These are phyloP conservation scores for Cyclotella choctawhatcheeana DNA, from an alignment of 108 stramenopile genomes.

Conservation along the genomic window DNA sequence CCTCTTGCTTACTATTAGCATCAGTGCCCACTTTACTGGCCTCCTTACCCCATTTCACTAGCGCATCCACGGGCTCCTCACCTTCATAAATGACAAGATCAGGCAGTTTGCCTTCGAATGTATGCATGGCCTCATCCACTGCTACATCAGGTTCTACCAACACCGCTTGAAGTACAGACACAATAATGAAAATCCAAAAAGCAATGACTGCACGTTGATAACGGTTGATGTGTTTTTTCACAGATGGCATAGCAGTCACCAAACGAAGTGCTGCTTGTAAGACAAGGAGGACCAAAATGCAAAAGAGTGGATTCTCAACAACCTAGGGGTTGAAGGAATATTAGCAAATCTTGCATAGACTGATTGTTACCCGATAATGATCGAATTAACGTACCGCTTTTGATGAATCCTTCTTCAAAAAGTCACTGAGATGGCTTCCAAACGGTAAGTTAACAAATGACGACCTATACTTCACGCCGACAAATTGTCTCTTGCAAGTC, in stretches of 20 bases:
- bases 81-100: slow-evolving; percentile 53
- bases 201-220: slow-evolving; percentile 11
- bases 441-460: slow-evolving; percentile 40
- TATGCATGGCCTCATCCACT: slow-evolving; percentile 50
- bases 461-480: slow-evolving; percentile 47
- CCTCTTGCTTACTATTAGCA: slow-evolving; percentile 8
- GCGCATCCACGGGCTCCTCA: slow-evolving; percentile 54
- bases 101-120: slow-evolving; percentile 49
- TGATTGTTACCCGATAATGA: slow-evolving; percentile 6
- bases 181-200: slow-evolving; percentile 24
- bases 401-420: slow-evolving; percentile 34
- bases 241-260: slow-evolving; percentile 8
- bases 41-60: slow-evolving; percentile 53
- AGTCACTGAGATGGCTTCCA: slow-evolving; percentile 24
- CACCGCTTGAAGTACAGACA: slow-evolving; percentile 40
- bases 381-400: slow-evolving; percentile 11
- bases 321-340: not conserved
- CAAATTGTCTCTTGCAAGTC: slow-evolving; percentile 54
- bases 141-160: slow-evolving; percentile 49
- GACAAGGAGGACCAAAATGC: slow-evolving; percentile 27
- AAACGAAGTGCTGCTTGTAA: slow-evolving; percentile 25
- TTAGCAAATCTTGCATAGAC: too few species aligned
- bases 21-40: slow-evolving; percentile 22
- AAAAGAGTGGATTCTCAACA: slow-evolving; percentile 49
- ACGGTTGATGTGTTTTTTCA: slow-evolving; percentile 23